These are phyloP conservation scores for Zymoseptoria crescenta DNA, from an alignment of 2,329 filamentous ascomycete genomes.

Conservation along the genomic window DNA sequence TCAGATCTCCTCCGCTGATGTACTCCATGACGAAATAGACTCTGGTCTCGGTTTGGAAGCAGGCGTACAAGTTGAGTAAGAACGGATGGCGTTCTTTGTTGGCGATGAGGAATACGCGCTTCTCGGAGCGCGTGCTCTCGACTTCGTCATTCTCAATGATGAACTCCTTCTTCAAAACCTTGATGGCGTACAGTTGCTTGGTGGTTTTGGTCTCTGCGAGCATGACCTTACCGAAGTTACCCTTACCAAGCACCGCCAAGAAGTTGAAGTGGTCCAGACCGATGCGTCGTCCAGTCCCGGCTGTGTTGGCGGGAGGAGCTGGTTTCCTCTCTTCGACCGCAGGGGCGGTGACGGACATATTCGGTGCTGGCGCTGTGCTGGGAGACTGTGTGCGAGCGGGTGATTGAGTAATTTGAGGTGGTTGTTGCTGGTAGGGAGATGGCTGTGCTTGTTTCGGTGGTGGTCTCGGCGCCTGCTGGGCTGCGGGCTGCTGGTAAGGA, in stretches of 20 bases:
- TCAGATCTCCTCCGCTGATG: slow-evolving; percentile 94
- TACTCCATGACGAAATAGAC: slow-evolving; percentile 99
- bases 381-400: slow-evolving; percentile 30
- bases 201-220: slow-evolving; percentile 91
- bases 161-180: slow-evolving; percentile 98
- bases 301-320: slow-evolving; percentile 59
- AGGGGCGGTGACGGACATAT: slow-evolving; percentile 20
- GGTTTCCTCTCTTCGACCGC: slow-evolving; percentile 44
- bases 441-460: slow-evolving; percentile 49
- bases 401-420: slow-evolving; percentile 18
- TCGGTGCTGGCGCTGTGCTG: slow-evolving; percentile 24
- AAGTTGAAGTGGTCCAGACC: slow-evolving; percentile 99
- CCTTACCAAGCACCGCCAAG: slow-evolving; percentile 93
- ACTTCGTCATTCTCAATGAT: slow-evolving; percentile 99
- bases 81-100: slow-evolving; percentile 97
- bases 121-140: slow-evolving; percentile 94
- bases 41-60: slow-evolving; percentile 96
- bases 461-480: slow-evolving; percentile 45
- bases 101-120: slow-evolving; percentile 91
- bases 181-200: slow-evolving; percentile 92
- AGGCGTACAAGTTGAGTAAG: slow-evolving; percentile 87
- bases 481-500: slow-evolving; percentile 37
- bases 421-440: slow-evolving; percentile 36
- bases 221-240: slow-evolving; percentile 99
- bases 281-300: slow-evolving; percentile 73